Percentiles rank a stretch among this genome's conserved stretches.
phyloP scores from a whole-genome alignment of 2,329 filamentous ascomycete genomes.

The Pseudocercospora fuligena region DNA sequence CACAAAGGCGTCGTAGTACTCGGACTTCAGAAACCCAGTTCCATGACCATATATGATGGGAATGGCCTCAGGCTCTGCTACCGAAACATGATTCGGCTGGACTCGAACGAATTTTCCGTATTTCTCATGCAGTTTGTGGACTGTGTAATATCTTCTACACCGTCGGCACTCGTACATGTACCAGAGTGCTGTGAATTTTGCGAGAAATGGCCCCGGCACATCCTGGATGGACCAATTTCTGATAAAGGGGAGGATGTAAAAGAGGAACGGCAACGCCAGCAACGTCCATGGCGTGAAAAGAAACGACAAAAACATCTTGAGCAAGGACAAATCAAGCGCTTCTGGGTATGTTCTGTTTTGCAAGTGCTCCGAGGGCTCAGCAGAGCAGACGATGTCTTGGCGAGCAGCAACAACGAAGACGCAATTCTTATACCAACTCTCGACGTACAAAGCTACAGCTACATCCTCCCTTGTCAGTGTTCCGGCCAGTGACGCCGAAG shows the following conservation, averaged over 20 bases:
- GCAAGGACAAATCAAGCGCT: not conserved
- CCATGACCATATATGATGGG: constrained; percentile 72
- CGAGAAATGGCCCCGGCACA: constrained; percentile 68
- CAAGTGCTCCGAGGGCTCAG: not conserved
- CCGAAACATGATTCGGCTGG: constrained; percentile 80
- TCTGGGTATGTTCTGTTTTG: not conserved
- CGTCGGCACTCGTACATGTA: constrained; percentile 67
- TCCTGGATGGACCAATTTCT: constrained; percentile 59
- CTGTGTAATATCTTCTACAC: constrained; percentile 60
- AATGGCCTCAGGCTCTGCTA: constrained; percentile 81
- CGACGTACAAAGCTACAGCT: not conserved
- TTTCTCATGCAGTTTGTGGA: constrained; percentile 76
- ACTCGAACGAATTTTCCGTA: constrained; percentile 81
- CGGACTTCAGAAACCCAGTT: constrained; percentile 58
- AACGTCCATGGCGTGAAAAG: constrained; percentile 54
- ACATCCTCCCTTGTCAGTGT: not conserved
- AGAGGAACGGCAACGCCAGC: constrained; percentile 56
- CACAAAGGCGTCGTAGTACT: constrained; percentile 92
- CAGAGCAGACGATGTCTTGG: not conserved
- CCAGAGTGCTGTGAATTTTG: constrained; percentile 79
- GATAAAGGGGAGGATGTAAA: constrained; percentile 65
- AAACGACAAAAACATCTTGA: constrained; percentile 44
- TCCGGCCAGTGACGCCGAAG: constrained; percentile 11
- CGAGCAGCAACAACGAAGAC: not conserved
- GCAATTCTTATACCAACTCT: constrained; percentile 11